Conservation (phyloP, 2,329 filamentous ascomycete species). For the Plenodomus biglobosus region DNA sequence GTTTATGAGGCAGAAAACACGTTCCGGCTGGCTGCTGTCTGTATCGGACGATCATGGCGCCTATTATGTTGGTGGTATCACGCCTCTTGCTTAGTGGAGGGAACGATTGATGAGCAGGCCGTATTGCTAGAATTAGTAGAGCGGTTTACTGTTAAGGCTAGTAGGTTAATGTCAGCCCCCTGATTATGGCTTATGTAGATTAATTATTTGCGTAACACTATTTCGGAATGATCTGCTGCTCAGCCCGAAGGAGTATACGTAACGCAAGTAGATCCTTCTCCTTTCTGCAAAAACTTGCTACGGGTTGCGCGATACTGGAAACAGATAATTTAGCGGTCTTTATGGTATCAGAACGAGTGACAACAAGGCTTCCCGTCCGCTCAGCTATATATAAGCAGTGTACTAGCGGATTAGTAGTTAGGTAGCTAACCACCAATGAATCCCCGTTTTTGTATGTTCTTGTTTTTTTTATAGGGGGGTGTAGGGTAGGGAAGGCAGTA, state of each 20-base stretch:
- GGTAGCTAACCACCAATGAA: background rate
- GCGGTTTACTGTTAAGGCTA: conserved; percentile 4
- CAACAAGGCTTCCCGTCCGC: background rate
- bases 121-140: conserved; percentile 5
- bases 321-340: conserved; percentile 5
- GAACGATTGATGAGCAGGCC: conserved; percentile 4
- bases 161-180: conserved; percentile 4
- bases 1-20: conserved; percentile 6
- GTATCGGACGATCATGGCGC: conserved; percentile 4
- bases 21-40: conserved; percentile 4
- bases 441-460: background rate
- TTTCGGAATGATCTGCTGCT: conserved; percentile 8
- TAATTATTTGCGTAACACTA: conserved; percentile 5
- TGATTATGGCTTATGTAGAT: conserved; percentile 8
- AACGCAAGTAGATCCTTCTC: conserved; percentile 9
- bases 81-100: conserved; percentile 6
- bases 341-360: conserved; percentile 3
- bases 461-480: background rate
- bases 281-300: conserved; percentile 6
- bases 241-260: conserved; percentile 4
- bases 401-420: background rate
- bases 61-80: conserved; percentile 5
- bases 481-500: no score
- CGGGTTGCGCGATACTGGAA: conserved; percentile 6
- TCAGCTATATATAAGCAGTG: background rate